Evolutionary conservation across 495 filamentous ascomycete genomes (phyloP).

Genomic region (Oidiodendron maius): DNA sequence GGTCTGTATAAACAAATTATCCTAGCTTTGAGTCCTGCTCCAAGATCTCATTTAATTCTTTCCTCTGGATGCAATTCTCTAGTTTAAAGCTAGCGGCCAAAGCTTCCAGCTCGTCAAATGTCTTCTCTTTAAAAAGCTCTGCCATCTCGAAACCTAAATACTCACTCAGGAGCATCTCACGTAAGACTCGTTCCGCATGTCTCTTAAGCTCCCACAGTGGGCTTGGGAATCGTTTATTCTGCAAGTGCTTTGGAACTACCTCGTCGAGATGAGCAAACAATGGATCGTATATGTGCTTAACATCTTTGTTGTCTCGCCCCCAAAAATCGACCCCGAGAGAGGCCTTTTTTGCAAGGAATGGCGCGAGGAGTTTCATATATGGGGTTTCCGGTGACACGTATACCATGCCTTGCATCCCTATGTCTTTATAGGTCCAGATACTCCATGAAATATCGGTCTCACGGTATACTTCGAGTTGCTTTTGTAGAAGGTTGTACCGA

Average conservation of each 20-base stretch:
- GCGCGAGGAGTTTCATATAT: constrained; percentile 43
- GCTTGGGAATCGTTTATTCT: constrained; percentile 45
- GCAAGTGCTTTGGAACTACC: constrained; percentile 19
- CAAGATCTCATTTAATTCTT: constrained; percentile 51
- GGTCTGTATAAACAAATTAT: no score
- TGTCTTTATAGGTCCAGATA: constrained; percentile 64
- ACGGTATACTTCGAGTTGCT: constrained; percentile 53
- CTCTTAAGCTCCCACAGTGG: constrained; percentile 49
- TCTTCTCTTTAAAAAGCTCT: constrained; percentile 48
- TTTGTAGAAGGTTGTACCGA: constrained; percentile 47
- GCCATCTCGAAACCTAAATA: constrained; percentile 54
- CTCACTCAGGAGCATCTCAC: constrained; percentile 46
- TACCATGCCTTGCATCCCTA: constrained; percentile 60
- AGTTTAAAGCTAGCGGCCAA: constrained; percentile 51
- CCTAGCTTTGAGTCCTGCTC: constrained; percentile 32
- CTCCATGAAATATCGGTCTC: constrained; percentile 51
- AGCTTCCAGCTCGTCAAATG: constrained; percentile 46
- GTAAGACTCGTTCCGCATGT: constrained; percentile 44
- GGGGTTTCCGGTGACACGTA: constrained; percentile 38
- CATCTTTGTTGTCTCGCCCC: constrained; percentile 32
- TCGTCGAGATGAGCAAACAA: constrained; percentile 21
- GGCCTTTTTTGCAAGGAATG: constrained; percentile 52
- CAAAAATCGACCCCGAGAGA: constrained; percentile 48
- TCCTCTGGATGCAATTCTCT: constrained; percentile 49
- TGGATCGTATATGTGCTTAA: constrained; percentile 25